Evolutionary conservation across 352 stramenopile species (phyloP).

Genomic region (Globisporangium orthogonon): DNA sequence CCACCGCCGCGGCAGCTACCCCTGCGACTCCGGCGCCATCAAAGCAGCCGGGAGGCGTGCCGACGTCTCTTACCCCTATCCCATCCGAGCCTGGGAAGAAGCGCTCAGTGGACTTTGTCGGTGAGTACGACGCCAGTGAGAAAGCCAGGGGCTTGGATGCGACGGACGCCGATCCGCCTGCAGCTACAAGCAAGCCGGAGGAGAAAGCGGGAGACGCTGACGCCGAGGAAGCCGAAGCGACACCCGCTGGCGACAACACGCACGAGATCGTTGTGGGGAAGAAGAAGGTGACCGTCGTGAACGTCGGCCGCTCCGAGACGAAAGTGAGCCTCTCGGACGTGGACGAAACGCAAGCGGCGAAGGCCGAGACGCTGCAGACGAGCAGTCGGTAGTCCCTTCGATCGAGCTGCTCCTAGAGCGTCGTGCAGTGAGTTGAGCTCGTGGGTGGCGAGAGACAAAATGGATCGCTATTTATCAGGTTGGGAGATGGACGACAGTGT

Average conservation of each 20-base stretch:
- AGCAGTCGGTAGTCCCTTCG: slow-evolving; percentile 1
- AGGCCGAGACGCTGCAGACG: background rate
- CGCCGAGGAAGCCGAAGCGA: background rate
- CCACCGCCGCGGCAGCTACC: background rate
- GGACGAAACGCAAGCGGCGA: background rate
- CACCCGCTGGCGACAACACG: slow-evolving; percentile 11
- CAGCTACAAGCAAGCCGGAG: background rate
- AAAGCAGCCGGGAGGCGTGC: background rate
- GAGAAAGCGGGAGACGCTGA: background rate
- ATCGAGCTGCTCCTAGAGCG: background rate
- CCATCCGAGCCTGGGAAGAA: slow-evolving; percentile 1
- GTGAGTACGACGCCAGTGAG: slow-evolving; percentile 12
- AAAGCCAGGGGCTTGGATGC: background rate
- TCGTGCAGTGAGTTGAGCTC: background rate
- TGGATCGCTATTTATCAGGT: background rate
- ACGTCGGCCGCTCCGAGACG: slow-evolving; percentile 30
- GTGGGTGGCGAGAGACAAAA: background rate
- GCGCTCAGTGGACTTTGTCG: slow-evolving; percentile 9
- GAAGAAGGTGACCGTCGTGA: slow-evolving; percentile 39
- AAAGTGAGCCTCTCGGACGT: slow-evolving; percentile 21
- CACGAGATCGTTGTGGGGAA: slow-evolving; percentile 23
- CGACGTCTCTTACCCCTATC: background rate
- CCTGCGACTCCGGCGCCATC: background rate
- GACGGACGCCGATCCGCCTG: slow-evolving; percentile 2
- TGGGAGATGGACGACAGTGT: too few species aligned